Evolutionary conservation across 305 asterid species (phyloP).

Genomic region (Fraxinus ornus): DNA sequence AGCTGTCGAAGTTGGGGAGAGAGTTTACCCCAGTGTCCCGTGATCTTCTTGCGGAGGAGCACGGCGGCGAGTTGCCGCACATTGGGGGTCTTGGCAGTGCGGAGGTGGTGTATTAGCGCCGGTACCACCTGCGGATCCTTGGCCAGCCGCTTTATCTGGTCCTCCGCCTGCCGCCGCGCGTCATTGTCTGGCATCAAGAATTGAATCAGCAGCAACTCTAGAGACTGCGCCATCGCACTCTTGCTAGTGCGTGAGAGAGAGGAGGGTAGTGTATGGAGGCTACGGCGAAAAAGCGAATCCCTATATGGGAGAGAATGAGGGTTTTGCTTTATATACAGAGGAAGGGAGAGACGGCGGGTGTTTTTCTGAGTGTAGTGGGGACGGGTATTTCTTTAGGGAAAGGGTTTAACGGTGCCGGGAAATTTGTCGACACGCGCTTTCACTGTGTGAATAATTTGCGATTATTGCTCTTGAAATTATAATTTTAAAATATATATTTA

Average conservation of each 20-base stretch:
- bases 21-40: slow-evolving; percentile 96
- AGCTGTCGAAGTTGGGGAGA: slow-evolving; percentile 70
- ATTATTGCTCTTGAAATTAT: not conserved
- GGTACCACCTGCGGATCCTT: slow-evolving; percentile 99
- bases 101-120: slow-evolving; percentile 81
- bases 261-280: slow-evolving; percentile 28
- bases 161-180: slow-evolving; percentile 97
- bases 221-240: slow-evolving; percentile 83
- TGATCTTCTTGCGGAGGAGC: slow-evolving; percentile 95
- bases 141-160: slow-evolving; percentile 86
- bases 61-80: slow-evolving; percentile 98
- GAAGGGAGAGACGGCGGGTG: slow-evolving; percentile 33
- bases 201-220: slow-evolving; percentile 84
- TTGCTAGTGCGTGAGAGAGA: slow-evolving; percentile 20
- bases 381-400: slow-evolving; percentile 15
- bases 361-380: slow-evolving; percentile 32
- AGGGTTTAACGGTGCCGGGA: slow-evolving; percentile 18
- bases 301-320: slow-evolving; percentile 20
- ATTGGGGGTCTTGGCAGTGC: slow-evolving; percentile 98
- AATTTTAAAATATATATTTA: not conserved
- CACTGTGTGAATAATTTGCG: not conserved
- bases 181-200: slow-evolving; percentile 98
- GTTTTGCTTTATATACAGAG: slow-evolving; percentile 33
- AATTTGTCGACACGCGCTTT: slow-evolving; percentile 30
- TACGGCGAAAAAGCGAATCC: slow-evolving; percentile 33